Conservation (phyloP, 2,329 filamentous ascomycete species). For the Colletotrichum spinosum region DNA sequence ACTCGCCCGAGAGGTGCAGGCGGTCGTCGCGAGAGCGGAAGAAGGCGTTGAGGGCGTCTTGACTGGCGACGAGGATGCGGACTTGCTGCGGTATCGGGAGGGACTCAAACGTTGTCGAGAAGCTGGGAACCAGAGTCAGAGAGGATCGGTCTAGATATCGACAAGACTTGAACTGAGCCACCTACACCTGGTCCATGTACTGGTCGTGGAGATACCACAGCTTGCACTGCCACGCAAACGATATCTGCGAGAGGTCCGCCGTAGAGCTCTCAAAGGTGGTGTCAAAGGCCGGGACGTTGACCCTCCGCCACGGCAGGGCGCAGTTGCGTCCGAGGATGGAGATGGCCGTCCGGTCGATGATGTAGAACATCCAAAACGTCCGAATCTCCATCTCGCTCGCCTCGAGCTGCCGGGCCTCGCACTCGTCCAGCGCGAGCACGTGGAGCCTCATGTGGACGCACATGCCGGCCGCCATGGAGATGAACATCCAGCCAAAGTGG, state of each 20-base stretch:
- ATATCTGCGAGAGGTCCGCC: slow-evolving; percentile 31
- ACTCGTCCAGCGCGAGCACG: slow-evolving; percentile 36
- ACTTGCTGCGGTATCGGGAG: slow-evolving; percentile 37
- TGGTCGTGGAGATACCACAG: slow-evolving; percentile 39
- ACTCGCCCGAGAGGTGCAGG: slow-evolving; percentile 26
- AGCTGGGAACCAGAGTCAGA: slow-evolving; percentile 9
- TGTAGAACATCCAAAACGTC: slow-evolving; percentile 40
- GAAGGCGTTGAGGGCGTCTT: slow-evolving; percentile 36
- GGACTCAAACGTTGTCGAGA: slow-evolving; percentile 34
- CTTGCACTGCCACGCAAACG: slow-evolving; percentile 38
- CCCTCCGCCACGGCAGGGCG: slow-evolving; percentile 36
- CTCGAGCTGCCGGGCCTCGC: slow-evolving; percentile 33
- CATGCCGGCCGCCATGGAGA: slow-evolving; percentile 38
- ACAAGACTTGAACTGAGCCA: neutral
- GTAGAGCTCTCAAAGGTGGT: slow-evolving; percentile 24
- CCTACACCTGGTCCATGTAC: slow-evolving; percentile 39
- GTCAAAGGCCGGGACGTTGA: slow-evolving; percentile 37
- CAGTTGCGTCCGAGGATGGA: slow-evolving; percentile 38
- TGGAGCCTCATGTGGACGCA: slow-evolving; percentile 37
- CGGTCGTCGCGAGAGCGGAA: slow-evolving; percentile 33
- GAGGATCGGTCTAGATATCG: neutral
- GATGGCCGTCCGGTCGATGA: slow-evolving; percentile 38
- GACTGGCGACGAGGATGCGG: slow-evolving; percentile 35
- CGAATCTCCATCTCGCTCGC: slow-evolving; percentile 35
- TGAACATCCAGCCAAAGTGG: slow-evolving; percentile 38